Conservation (phyloP, 108 stramenopile species). For the Nitzschia sp. region DNA sequence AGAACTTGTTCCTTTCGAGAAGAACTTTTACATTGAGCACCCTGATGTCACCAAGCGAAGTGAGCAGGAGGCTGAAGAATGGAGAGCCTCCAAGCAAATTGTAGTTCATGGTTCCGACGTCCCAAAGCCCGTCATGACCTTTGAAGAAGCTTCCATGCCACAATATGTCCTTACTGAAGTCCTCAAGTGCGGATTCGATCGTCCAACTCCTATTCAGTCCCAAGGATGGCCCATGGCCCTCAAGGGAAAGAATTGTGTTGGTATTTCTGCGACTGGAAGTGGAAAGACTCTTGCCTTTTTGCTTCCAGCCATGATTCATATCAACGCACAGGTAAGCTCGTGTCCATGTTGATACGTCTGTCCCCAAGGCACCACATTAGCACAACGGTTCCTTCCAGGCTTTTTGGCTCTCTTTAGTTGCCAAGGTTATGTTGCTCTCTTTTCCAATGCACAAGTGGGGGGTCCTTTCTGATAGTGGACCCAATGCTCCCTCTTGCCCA, state of each 20-base stretch:
- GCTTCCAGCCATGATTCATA: constrained; percentile 98
- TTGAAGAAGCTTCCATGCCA: constrained; percentile 95
- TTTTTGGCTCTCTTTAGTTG: not conserved
- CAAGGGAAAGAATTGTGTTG: constrained; percentile 96
- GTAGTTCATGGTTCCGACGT: constrained; percentile 81
- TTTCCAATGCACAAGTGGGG: too few relatives aligned
- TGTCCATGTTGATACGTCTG: not conserved
- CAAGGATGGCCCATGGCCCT: constrained; percentile 99
- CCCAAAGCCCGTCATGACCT: constrained; percentile 95
- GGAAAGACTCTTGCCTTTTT: constrained; percentile 88
- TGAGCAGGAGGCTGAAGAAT: constrained; percentile 81
- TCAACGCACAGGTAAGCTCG: constrained; percentile 94
- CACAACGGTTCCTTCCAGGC: not conserved
- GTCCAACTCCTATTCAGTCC: constrained; percentile 97
- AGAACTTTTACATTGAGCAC: constrained; percentile 99
- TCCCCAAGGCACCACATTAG: too few relatives aligned
- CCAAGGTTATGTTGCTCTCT: not conserved
- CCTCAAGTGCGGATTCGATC: constrained; percentile 91
- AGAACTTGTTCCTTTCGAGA: constrained; percentile 91
- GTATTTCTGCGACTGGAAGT: constrained; percentile 91
- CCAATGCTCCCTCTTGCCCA: too few relatives aligned
- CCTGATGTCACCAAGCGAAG: constrained; percentile 90
- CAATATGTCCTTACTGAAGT: constrained; percentile 95
- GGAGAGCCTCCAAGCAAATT: constrained; percentile 89
- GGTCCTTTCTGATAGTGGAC: too few relatives aligned